A percentile compares a stretch with the other conserved stretches of the same genome.
phyloP scores from a whole-genome alignment of 83 land plant genomes.

The Thuja plicata region DNA sequence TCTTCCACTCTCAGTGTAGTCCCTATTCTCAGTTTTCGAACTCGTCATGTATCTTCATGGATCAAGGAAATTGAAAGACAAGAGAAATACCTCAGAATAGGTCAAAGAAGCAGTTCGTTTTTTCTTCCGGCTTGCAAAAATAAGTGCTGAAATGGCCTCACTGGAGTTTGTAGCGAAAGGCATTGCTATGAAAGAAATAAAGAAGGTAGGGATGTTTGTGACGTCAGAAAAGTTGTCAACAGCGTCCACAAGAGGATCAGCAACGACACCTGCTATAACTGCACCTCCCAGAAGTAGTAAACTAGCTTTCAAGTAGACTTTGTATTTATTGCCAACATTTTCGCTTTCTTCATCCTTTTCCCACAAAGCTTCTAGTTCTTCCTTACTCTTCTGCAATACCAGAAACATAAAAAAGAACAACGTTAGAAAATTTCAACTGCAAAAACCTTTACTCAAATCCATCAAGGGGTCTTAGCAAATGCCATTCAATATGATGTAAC shows the following conservation, averaged over 20 bases:
- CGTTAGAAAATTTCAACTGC: neutral
- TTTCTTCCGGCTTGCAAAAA: slow-evolving; percentile 66
- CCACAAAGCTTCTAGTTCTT: slow-evolving; percentile 31
- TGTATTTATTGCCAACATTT: slow-evolving; percentile 23
- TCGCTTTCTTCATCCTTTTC: slow-evolving; percentile 47
- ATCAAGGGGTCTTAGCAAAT: neutral
- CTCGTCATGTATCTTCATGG: neutral
- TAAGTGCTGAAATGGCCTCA: slow-evolving; percentile 74
- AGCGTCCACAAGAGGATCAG: slow-evolving; percentile 84
- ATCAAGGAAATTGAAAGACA: neutral
- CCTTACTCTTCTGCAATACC: slow-evolving; percentile 37
- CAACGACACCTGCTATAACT: slow-evolving; percentile 67
- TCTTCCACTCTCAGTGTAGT: neutral
- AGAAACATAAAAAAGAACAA: neutral
- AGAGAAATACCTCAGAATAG: slow-evolving; percentile 61
- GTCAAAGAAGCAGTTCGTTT: slow-evolving; percentile 60
- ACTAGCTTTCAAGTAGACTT: slow-evolving; percentile 41
- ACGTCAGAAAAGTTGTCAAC: slow-evolving; percentile 74
- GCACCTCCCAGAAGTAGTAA: slow-evolving; percentile 57
- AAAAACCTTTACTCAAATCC: neutral
- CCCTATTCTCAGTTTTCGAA: neutral
- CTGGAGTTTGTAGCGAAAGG: slow-evolving; percentile 85
- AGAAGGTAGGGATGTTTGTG: slow-evolving; percentile 75
- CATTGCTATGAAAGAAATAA: slow-evolving; percentile 73
- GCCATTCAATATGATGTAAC: neutral